Percentiles rank a stretch among this genome's conserved stretches.
These are phyloP conservation scores for Uncinocarpus reesii DNA, from an alignment of 2,329 filamentous ascomycete genomes.

Conservation along the genomic window DNA sequence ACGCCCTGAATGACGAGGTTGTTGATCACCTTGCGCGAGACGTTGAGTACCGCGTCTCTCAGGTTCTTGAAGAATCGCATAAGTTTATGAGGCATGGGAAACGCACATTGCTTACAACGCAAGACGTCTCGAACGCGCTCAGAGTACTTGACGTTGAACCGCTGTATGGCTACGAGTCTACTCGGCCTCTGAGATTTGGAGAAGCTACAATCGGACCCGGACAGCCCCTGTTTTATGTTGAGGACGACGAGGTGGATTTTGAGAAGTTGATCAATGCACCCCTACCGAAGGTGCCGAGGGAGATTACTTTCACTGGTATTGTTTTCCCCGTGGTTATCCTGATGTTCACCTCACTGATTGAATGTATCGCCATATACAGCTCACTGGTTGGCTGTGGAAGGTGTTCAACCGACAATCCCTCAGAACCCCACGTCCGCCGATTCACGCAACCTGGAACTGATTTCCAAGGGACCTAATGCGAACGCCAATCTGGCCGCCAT, in stretches of 20 bases:
- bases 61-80: slow-evolving; percentile 85
- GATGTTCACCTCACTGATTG: background rate
- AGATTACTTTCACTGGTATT: slow-evolving; percentile 81
- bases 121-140: slow-evolving; percentile 79
- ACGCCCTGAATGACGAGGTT: slow-evolving; percentile 70
- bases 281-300: slow-evolving; percentile 83
- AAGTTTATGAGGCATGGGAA: slow-evolving; percentile 92
- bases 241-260: slow-evolving; percentile 97
- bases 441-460: slow-evolving; percentile 69
- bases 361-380: slow-evolving; percentile 43
- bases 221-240: slow-evolving; percentile 91
- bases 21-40: slow-evolving; percentile 81
- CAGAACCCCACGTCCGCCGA: slow-evolving; percentile 89
- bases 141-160: slow-evolving; percentile 85
- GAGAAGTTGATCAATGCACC: slow-evolving; percentile 97
- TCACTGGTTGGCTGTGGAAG: slow-evolving; percentile 96
- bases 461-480: slow-evolving; percentile 80
- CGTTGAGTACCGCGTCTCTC: slow-evolving; percentile 86
- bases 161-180: slow-evolving; percentile 91
- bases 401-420: slow-evolving; percentile 89
- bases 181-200: slow-evolving; percentile 76
- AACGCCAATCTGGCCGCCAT: slow-evolving; percentile 76
- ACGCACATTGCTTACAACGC: slow-evolving; percentile 75
- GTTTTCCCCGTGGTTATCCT: background rate
- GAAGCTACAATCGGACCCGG: slow-evolving; percentile 89